Evolutionary conservation across 2,329 filamentous ascomycete species (phyloP), one percentile per base, ranked within the genome.

Genomic region (Colletotrichum melonis): DNA sequence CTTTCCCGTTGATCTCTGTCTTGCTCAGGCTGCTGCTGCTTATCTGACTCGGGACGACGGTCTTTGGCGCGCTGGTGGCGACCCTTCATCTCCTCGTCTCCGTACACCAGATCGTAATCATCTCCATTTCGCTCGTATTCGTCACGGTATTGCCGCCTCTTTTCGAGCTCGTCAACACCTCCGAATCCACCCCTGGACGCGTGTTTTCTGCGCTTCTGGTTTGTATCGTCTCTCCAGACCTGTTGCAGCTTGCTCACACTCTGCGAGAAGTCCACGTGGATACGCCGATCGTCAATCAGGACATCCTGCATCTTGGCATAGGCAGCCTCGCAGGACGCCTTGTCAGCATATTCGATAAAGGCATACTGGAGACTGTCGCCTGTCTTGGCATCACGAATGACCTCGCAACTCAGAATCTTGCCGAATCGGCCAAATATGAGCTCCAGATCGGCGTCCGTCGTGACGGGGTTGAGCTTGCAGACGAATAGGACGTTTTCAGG

Each of bases 231-330:
- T 75, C 97, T 90, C 97, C 97, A 99, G 19, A 92, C 92, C 75
- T 97, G 94, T 58, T 95, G 97, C 8, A 99, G 85, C 80, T 95
- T 96, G 75, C 92, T 90, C 74, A 95, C 97, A 80, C 95, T 98
- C 85, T 99, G 97, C 12, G 95, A 98, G 83, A 99, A 99, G 84
- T 99, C 97, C 69, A 99, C 97, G 80, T 99, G 97, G 75, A 99
- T 99, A 55, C 97, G 92, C 76, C 98, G 94, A 78, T 99, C 97
- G 79, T 99, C 97, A 76, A 99, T 98, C 68, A 99, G 86, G 1
- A 98, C 96, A 2, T 93, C 95, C 82, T 99, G 95, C 97, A 99
- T 99, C 85, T 99, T 99, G 86, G 97, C 97, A 80, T 98, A 99
- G 3, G 97, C 97, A 65, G 94, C 91, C 84, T 99, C 97, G 81